phyloP scores from a whole-genome alignment of 2,329 filamentous ascomycete species.

The Amphichorda felina region DNA sequence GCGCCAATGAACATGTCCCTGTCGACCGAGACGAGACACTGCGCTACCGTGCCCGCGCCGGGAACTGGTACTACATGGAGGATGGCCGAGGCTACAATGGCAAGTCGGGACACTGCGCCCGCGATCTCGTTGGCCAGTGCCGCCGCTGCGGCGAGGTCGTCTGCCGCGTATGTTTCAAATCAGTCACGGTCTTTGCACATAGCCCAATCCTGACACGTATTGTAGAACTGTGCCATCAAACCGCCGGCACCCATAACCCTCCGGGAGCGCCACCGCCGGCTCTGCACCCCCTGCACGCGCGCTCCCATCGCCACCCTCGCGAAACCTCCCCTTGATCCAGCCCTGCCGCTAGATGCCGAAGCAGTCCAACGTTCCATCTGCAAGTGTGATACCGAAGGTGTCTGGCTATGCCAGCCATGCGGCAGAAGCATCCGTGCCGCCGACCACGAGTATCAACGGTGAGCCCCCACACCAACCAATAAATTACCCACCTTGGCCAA shows the following conservation, averaged over 20 bases:
- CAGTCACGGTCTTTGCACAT: background rate
- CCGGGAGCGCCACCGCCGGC: conserved; percentile 64
- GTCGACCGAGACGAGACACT: conserved; percentile 43
- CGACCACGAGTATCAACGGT: conserved; percentile 49
- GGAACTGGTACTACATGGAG: conserved; percentile 49
- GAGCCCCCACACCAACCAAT: conserved; percentile 8
- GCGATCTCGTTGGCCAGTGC: conserved; percentile 79
- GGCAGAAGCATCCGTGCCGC: conserved; percentile 55
- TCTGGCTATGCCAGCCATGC: conserved; percentile 83
- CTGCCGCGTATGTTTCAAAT: conserved; percentile 57
- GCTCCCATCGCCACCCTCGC: conserved; percentile 52
- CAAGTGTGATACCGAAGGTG: conserved; percentile 38
- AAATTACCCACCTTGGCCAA: background rate
- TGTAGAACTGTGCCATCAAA: conserved; percentile 82
- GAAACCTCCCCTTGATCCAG: conserved; percentile 28
- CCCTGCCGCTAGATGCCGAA: conserved; percentile 35
- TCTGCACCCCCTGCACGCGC: conserved; percentile 65
- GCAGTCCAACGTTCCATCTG: conserved; percentile 45
- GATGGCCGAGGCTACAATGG: conserved; percentile 42
- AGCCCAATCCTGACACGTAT: background rate
- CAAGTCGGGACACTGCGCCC: conserved; percentile 68
- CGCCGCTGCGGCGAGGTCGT: conserved; percentile 65
- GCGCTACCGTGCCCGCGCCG: conserved; percentile 42
- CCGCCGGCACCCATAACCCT: conserved; percentile 57
- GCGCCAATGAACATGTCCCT: conserved; percentile 55